Conservation (phyloP, 768 basidiomycete species). For the Phallus indusiatus region DNA sequence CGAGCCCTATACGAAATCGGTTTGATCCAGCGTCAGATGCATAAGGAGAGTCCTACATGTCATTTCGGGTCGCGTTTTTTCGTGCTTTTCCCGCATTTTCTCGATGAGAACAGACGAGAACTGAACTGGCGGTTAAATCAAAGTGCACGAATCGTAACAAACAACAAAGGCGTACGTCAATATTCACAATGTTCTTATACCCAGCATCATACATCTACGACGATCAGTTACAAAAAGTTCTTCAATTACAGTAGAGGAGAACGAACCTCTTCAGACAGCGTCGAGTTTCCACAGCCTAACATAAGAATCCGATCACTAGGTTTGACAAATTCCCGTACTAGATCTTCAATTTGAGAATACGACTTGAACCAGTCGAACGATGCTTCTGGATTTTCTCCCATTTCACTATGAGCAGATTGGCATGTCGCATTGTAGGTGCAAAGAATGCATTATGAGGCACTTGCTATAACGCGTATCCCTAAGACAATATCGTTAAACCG, state of each 20-base stretch:
- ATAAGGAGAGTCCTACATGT: constrained; percentile 37
- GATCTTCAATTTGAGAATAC: constrained; percentile 57
- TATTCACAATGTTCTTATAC: constrained; percentile 69
- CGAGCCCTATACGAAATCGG: constrained; percentile 45
- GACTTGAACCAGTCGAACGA: constrained; percentile 86
- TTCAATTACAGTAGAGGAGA: background rate
- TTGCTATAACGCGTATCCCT: constrained; percentile 15
- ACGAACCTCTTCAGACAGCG: constrained; percentile 63
- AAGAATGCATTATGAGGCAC: background rate
- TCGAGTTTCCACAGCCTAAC: constrained; percentile 82
- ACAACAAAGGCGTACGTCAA: constrained; percentile 50
- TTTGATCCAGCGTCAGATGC: background rate
- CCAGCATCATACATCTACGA: constrained; percentile 80
- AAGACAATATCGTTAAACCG: background rate
- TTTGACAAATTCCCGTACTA: constrained; percentile 46
- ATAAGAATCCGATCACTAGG: constrained; percentile 63
- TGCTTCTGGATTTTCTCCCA: constrained; percentile 37
- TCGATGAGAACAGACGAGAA: constrained; percentile 70
- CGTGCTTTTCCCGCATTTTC: constrained; percentile 56
- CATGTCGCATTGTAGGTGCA: background rate
- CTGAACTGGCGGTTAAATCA: constrained; percentile 24
- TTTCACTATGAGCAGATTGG: constrained; percentile 24
- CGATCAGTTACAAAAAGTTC: no score
- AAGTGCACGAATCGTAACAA: background rate
- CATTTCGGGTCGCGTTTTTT: constrained; percentile 49